phyloP scores from a whole-genome alignment of 2,329 filamentous ascomycete genomes.

The Neocatenulostroma microsporum region DNA sequence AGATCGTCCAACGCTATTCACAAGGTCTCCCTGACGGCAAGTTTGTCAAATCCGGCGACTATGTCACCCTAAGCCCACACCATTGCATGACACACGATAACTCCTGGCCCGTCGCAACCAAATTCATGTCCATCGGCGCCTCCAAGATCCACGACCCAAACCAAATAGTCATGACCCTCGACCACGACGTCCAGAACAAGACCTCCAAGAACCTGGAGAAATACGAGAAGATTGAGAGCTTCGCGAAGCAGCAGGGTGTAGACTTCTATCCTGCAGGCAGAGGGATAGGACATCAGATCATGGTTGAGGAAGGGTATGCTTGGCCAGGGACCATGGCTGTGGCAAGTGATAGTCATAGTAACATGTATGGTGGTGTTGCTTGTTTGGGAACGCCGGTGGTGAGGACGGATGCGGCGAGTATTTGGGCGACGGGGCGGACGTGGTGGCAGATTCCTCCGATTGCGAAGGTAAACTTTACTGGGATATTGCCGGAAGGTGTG shows the following conservation, averaged over 20 bases:
- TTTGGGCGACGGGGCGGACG: conserved; percentile 74
- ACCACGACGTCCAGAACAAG: conserved; percentile 86
- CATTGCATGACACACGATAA: conserved; percentile 85
- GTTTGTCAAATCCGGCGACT: conserved; percentile 70
- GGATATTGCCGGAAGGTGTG: conserved; percentile 67
- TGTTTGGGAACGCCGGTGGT: conserved; percentile 75
- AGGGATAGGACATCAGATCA: conserved; percentile 86
- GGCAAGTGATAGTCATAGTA: conserved; percentile 68
- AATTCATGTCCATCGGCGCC: conserved; percentile 78
- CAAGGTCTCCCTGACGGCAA: conserved; percentile 70
- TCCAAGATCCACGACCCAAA: conserved; percentile 60
- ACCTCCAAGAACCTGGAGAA: conserved; percentile 71
- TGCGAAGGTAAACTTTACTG: conserved; percentile 69
- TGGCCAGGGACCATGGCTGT: conserved; percentile 83
- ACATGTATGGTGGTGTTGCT: conserved; percentile 75
- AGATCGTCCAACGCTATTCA: conserved; percentile 78
- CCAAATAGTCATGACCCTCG: conserved; percentile 75
- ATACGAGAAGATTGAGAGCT: conserved; percentile 71
- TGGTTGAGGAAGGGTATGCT: conserved; percentile 75
- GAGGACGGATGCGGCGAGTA: conserved; percentile 74
- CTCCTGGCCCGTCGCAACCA: conserved; percentile 64
- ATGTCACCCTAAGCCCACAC: conserved; percentile 65
- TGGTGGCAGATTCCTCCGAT: conserved; percentile 89
- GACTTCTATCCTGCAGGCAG: conserved; percentile 68
- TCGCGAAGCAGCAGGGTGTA: conserved; percentile 70